A percentile compares a stretch with the other conserved stretches of the same genome.
Evolutionary conservation across 495 filamentous ascomycete species (phyloP).

Genomic region (Cryomyces minteri): DNA sequence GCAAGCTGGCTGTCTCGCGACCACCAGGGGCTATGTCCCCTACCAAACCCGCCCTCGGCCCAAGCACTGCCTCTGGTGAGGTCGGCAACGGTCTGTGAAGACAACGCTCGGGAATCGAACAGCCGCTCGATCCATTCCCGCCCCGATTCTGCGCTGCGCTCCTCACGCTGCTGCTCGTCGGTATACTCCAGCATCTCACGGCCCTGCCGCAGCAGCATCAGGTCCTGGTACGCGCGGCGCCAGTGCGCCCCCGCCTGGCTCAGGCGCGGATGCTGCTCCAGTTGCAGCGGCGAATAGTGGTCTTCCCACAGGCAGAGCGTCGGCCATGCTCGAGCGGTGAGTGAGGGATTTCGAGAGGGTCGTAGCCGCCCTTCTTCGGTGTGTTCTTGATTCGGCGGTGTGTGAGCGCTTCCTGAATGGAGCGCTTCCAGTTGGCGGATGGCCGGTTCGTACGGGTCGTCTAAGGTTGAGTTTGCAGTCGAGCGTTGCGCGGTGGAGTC

Average conservation of each 20-base stretch:
- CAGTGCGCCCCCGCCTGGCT: conserved; percentile 19
- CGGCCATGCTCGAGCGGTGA: too few relatives aligned
- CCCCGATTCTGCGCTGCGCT: conserved; percentile 4
- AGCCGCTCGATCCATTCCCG: not conserved
- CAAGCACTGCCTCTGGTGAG: not conserved
- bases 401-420: too few relatives aligned
- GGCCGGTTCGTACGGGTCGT: too few relatives aligned
- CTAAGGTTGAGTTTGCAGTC: too few relatives aligned
- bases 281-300: conserved; percentile 29
- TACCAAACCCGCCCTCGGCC: not conserved
- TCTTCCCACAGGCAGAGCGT: too few relatives aligned
- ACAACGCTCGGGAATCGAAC: not conserved
- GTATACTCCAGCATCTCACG: too few relatives aligned
- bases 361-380: too few relatives aligned
- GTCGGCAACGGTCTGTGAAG: not conserved
- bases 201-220: conserved; percentile 15
- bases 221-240: conserved; percentile 38
- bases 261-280: conserved; percentile 22
- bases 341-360: too few relatives aligned
- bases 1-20: not conserved
- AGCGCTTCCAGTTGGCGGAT: too few relatives aligned
- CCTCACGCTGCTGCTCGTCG: too few relatives aligned
- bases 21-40: not conserved
- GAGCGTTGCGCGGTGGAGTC: too few relatives aligned
- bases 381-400: too few relatives aligned